Evolutionary conservation across 768 basidiomycete species (phyloP).

Genomic region (Nevesoporus exiguus): DNA sequence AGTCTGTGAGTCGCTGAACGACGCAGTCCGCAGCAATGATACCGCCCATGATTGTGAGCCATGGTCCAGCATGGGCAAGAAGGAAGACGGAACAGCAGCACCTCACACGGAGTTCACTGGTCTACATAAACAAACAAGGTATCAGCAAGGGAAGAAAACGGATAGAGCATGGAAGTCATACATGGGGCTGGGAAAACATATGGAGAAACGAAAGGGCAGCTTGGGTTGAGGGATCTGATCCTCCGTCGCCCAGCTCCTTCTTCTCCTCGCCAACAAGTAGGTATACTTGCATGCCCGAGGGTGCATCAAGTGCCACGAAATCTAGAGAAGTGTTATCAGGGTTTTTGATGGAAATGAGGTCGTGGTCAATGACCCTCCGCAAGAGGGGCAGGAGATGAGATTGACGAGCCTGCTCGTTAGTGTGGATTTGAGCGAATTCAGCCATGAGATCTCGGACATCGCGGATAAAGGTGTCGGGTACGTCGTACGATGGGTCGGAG

Average conservation of each 20-base stretch:
- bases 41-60: conserved; percentile 33
- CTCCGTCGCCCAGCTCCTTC: conserved; percentile 12
- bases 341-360: background rate
- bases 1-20: conserved; percentile 21
- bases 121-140: conserved; percentile 5
- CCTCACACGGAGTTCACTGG: conserved; percentile 1
- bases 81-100: conserved; percentile 33
- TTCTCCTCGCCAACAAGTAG: conserved; percentile 23
- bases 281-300: no score
- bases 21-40: conserved; percentile 27
- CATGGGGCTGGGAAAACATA: conserved; percentile 11
- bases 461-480: conserved; percentile 7
- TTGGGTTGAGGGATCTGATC: conserved; percentile 32
- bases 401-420: background rate
- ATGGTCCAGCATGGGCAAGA: conserved; percentile 15
- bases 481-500: conserved; percentile 6
- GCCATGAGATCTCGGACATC: conserved; percentile 11
- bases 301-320: background rate
- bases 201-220: conserved; percentile 21
- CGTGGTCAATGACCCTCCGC: background rate
- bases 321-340: conserved; percentile 1
- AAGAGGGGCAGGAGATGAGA: background rate
- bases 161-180: background rate
- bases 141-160: background rate
- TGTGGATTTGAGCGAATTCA: conserved; percentile 15